A percentile compares a stretch with the other conserved stretches of the same genome.
These are phyloP conservation scores for Boletus rubropictus DNA, from an alignment of 768 basidiomycete genomes.

Conservation along the genomic window DNA sequence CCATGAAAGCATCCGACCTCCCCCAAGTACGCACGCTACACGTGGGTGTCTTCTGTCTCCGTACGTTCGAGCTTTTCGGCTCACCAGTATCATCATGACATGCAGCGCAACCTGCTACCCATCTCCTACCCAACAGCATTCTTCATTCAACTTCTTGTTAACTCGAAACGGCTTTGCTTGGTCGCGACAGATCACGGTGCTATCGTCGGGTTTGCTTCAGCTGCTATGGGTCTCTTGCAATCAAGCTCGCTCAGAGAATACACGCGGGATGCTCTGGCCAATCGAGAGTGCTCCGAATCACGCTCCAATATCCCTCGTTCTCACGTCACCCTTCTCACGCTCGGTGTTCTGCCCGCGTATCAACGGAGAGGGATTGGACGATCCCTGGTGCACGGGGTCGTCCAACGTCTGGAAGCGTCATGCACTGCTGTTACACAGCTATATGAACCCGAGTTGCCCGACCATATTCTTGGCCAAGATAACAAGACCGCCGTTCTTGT, in stretches of 20 bases:
- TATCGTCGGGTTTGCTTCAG: constrained; percentile 29
- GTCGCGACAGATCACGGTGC: constrained; percentile 19
- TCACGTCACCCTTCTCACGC: constrained; percentile 26
- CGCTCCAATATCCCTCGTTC: constrained; percentile 9
- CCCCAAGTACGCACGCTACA: constrained; percentile 24
- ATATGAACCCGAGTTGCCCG: neutral
- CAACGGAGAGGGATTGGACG: constrained; percentile 28
- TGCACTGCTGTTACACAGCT: neutral
- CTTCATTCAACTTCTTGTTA: constrained; percentile 29
- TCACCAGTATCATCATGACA: neutral
- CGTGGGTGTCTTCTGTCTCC: constrained; percentile 9
- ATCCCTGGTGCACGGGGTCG: constrained; percentile 24
- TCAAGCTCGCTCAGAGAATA: neutral
- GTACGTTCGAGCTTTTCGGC: neutral
- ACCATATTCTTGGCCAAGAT: neutral
- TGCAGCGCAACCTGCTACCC: constrained; percentile 23
- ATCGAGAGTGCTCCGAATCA: neutral
- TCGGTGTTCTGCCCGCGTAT: constrained; percentile 26
- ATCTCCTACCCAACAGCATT: constrained; percentile 27
- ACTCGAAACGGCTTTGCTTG: constrained; percentile 27
- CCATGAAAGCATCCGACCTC: constrained; percentile 28
- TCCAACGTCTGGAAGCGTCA: constrained; percentile 22
- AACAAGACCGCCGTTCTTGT: constrained; percentile 20
- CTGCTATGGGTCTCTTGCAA: constrained; percentile 10
- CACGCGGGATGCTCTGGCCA: neutral